These are phyloP conservation scores for Vaccinium darrowii DNA, from an alignment of 148 eudicot genomes.

Conservation along the genomic window DNA sequence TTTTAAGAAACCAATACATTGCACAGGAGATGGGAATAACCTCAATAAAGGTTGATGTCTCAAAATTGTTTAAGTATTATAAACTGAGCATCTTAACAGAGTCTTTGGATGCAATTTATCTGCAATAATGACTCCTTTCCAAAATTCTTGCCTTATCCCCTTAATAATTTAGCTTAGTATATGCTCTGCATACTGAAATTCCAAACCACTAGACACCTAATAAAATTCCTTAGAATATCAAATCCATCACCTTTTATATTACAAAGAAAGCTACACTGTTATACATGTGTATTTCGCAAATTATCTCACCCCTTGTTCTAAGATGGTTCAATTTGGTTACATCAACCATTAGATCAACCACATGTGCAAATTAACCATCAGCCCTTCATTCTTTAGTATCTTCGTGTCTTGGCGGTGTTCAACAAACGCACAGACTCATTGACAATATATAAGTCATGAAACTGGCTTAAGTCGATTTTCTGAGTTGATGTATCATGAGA, in stretches of 20 bases:
- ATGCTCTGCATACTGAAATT: background rate
- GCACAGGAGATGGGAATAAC: background rate
- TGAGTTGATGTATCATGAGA: too few relatives aligned
- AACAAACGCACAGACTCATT: too few relatives aligned
- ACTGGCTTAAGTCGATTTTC: too few relatives aligned
- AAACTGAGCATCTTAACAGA: background rate
- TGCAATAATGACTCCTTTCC: background rate
- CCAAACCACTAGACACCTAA: background rate
- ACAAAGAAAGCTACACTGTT: too few relatives aligned
- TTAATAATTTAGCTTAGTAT: background rate
- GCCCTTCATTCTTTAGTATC: too few relatives aligned
- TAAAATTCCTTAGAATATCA: background rate
- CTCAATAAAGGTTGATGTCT: background rate
- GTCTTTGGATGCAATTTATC: background rate
- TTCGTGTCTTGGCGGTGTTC: too few relatives aligned
- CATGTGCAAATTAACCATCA: background rate
- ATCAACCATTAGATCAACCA: background rate
- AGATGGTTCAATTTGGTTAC: background rate
- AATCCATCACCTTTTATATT: background rate
- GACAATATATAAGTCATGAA: too few relatives aligned
- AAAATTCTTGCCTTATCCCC: background rate
- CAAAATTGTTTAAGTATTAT: background rate
- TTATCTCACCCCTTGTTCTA: too few relatives aligned
- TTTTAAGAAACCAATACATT: background rate
- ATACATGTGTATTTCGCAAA: too few relatives aligned